Evolutionary conservation across 441 rosid genomes (phyloP).

Genomic region (Bocquillonia castaneifolia): DNA sequence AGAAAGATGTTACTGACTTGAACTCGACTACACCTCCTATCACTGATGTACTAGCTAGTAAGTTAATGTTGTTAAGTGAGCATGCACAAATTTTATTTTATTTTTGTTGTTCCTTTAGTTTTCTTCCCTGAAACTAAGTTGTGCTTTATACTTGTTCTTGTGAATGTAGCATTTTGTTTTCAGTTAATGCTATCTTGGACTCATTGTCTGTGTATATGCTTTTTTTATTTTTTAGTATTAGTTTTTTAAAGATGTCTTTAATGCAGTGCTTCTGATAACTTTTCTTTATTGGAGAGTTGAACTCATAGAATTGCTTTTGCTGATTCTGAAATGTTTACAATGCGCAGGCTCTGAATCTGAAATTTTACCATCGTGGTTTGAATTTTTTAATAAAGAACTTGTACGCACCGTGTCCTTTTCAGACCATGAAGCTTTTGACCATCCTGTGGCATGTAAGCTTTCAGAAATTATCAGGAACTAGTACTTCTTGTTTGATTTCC

Average conservation of each 20-base stretch:
- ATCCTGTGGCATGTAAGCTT: conserved; percentile 96
- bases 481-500: conserved; percentile 13
- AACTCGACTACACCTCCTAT: conserved; percentile 57
- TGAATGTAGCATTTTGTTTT: background rate
- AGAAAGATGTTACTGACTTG: conserved; percentile 49
- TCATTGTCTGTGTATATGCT: background rate
- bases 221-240: background rate
- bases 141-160: background rate
- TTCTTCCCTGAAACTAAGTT: background rate
- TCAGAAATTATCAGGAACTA: conserved; percentile 22
- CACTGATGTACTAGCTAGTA: conserved; percentile 54
- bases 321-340: background rate
- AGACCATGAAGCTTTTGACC: conserved; percentile 96
- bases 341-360: conserved; percentile 68
- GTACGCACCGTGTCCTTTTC: conserved; percentile 67
- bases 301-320: conserved; percentile 18
- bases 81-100: background rate
- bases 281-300: conserved; percentile 18
- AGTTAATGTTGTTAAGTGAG: conserved; percentile 24
- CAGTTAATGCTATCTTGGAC: background rate
- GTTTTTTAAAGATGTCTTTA: background rate
- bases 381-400: conserved; percentile 75
- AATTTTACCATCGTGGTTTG: conserved; percentile 83
- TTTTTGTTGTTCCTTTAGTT: background rate
- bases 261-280: background rate